Evolutionary conservation across 208 protist species (phyloP).

Genomic region (Trypanosoma cruzi): DNA sequence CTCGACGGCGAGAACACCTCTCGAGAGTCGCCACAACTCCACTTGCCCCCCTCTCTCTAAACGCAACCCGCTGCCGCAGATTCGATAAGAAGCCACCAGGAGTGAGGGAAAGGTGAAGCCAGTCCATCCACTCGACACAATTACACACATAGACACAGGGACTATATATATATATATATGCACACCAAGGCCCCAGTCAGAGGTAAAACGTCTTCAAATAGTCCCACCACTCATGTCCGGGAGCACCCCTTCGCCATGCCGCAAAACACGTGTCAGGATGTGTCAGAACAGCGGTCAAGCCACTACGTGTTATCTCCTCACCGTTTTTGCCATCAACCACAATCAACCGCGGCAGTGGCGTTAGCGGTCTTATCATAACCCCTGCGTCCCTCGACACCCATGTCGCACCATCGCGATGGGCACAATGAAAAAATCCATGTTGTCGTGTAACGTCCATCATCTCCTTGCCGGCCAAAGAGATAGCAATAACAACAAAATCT

Average conservation of each 20-base stretch:
- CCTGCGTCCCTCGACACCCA: constrained; percentile 75
- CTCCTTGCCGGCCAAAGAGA: constrained; percentile 68
- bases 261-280: constrained; percentile 68
- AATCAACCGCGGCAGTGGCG: constrained; percentile 62
- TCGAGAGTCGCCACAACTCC: no score
- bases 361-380: constrained; percentile 44
- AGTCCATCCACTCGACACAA: no score
- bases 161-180: not conserved
- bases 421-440: constrained; percentile 85
- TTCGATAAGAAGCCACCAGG: no score
- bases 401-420: constrained; percentile 69
- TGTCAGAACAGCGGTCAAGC: constrained; percentile 63
- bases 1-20: no score
- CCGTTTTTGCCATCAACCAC: constrained; percentile 72
- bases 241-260: constrained; percentile 48
- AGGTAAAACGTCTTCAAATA: constrained; percentile 37
- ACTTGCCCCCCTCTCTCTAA: no score
- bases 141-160: not conserved
- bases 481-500: constrained; percentile 73
- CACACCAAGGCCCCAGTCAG: not conserved
- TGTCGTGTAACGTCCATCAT: constrained; percentile 66
- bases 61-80: no score
- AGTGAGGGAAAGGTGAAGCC: no score
- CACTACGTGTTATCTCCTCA: constrained; percentile 60
- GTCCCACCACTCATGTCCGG: constrained; percentile 45